Percentiles rank a stretch among this genome's conserved stretches.
phyloP scores from a whole-genome alignment of 208 protist species.

The Lotmaria passim region DNA sequence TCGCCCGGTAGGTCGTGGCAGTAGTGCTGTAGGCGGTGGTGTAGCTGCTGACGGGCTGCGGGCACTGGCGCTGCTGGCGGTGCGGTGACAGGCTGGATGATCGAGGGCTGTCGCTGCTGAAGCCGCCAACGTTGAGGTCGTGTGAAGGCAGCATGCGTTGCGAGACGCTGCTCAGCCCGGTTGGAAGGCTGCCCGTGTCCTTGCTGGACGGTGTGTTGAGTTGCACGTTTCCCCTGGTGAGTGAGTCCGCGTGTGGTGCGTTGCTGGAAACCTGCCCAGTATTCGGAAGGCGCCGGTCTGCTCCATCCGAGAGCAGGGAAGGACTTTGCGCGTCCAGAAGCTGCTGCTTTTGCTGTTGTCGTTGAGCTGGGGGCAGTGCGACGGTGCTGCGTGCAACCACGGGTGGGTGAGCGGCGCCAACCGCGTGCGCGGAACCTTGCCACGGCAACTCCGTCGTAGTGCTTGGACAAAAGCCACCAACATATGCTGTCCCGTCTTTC shows the following conservation, averaged over 20 bases:
- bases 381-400: not conserved
- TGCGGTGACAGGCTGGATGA: not conserved
- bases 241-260: not conserved
- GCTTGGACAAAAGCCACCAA: not conserved
- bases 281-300: no score
- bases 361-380: not conserved
- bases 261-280: not conserved
- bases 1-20: not conserved
- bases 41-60: not conserved
- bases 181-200: conserved; percentile 15
- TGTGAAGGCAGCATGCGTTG: conserved; percentile 5
- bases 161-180: conserved; percentile 13
- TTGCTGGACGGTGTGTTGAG: conserved; percentile 12
- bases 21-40: conserved; percentile 7
- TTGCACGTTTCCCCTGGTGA: not conserved
- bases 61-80: not conserved
- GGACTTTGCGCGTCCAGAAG: not conserved
- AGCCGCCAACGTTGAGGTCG: not conserved
- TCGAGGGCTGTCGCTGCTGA: not conserved
- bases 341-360: not conserved
- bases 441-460: not conserved
- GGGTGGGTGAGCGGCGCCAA: not conserved
- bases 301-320: not conserved
- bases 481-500: not conserved
- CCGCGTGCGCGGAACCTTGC: not conserved